These are phyloP conservation scores for Kregervanrija delftensis DNA, from an alignment of 805 yeast species.

Conservation along the genomic window DNA sequence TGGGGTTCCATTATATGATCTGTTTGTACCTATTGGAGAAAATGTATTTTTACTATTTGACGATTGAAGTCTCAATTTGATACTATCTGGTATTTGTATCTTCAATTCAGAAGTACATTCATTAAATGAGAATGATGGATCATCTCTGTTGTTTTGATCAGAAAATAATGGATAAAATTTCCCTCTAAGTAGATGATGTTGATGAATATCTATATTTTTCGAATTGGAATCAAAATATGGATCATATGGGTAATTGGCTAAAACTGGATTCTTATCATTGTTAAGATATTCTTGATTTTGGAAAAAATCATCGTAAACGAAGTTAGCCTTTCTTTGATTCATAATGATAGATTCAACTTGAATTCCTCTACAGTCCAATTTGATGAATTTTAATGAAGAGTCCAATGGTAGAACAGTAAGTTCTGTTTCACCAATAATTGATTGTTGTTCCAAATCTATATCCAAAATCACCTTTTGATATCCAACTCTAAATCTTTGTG, in stretches of 20 bases:
- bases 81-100: slow-evolving; percentile 56
- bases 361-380: slow-evolving; percentile 77
- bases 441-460: slow-evolving; percentile 60
- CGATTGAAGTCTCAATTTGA: slow-evolving; percentile 56
- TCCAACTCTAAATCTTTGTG: slow-evolving; percentile 60
- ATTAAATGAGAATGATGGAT: slow-evolving; percentile 20
- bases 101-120: slow-evolving; percentile 57
- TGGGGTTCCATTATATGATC: slow-evolving; percentile 30
- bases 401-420: slow-evolving; percentile 71
- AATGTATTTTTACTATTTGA: slow-evolving; percentile 28
- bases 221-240: slow-evolving; percentile 36
- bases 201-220: slow-evolving; percentile 35
- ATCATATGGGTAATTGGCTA: slow-evolving; percentile 26
- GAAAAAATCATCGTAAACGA: slow-evolving; percentile 45
- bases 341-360: slow-evolving; percentile 56
- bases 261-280: slow-evolving; percentile 22
- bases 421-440: slow-evolving; percentile 71
- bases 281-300: slow-evolving; percentile 31
- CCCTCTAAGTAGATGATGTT: slow-evolving; percentile 53
- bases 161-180: slow-evolving; percentile 47
- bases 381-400: slow-evolving; percentile 47
- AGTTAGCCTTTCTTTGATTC: slow-evolving; percentile 53
- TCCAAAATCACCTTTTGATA: slow-evolving; percentile 81
- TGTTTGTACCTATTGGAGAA: slow-evolving; percentile 30
- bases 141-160: slow-evolving; percentile 32